Base-by-base conservation (phyloP, 176 grass and related monocot species). In the Leersia perrieri region DNA sequence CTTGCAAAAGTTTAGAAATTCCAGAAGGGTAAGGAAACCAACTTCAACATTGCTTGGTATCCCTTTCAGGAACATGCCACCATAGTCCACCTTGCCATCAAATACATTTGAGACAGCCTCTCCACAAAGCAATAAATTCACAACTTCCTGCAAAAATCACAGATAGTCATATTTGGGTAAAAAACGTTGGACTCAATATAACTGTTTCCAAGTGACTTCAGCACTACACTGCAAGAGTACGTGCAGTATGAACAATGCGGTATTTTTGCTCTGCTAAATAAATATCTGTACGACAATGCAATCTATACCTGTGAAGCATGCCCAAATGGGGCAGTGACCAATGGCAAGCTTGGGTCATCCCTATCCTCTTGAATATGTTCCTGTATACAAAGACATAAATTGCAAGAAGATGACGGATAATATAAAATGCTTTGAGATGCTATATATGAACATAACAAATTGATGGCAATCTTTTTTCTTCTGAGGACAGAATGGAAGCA, bases 101-200 rank as follows among this genome's bases (percentile, higher is more conserved):
- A 99, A 99, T 75, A 99, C 97, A 95, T 99, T 99, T 69, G 97
- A 89, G 14, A 90, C 97, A n/a, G 97, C 97, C 88, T 91, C 86
- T 70, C 97, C 97, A 82, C 97, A 99, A 45, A 99, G 89, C 71
- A 99, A 84, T 70, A 99, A 91, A 91, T 99, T 99, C 89, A 99
- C 97, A 66, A 99, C 90, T 99, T 99, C 97, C 97, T 99, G 88
- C 27, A 86, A 68, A 87, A 36, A 70, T 35, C 68, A 68, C 75
- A 82, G 5, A n/a, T 36, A 12, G 60, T n/a, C 72, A 70, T 15
- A 80, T 70, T 35, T 88, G 72, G 72, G 49, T 53, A 1, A 2
- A 53, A 22, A n/a, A n/a, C 49, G 16, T 53, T 53, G 18, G 49
- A n/a, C 16, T 51, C 34, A 39, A 26, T 57, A 66, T 39, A 22